Evolutionary conservation across 257 asterid genomes (phyloP).

Genomic region (Solanum boliviense): DNA sequence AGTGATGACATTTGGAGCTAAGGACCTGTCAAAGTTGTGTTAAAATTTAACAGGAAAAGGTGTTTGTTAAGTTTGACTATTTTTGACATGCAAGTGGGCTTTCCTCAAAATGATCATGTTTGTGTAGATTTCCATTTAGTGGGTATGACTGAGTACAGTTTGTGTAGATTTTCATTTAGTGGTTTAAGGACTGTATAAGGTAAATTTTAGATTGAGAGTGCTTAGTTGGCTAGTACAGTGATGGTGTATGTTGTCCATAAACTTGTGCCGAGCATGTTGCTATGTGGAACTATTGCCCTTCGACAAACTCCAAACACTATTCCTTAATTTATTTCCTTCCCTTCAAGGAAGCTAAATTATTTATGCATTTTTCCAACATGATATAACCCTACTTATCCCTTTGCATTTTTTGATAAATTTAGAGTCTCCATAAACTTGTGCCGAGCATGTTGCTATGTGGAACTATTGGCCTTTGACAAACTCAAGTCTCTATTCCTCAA

Average conservation of each 20-base stretch:
- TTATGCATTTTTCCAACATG: not conserved
- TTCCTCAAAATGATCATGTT: not conserved
- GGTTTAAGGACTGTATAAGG: not conserved
- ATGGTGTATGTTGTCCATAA: not conserved
- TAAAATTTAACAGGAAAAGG: not conserved
- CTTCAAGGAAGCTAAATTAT: not conserved
- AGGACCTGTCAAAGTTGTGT: not conserved
- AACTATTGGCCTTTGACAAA: not conserved
- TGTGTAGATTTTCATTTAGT: not conserved
- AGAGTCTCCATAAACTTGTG: not conserved
- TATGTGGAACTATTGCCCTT: not conserved
- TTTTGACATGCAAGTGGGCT: not conserved
- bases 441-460: not conserved
- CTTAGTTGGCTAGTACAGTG: not conserved
- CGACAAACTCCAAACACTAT: not conserved
- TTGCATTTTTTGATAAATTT: not conserved
- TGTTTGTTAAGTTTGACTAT: not conserved
- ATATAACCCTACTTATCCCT: not conserved
- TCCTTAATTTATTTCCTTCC: not conserved
- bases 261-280: not conserved
- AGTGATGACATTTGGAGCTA: not conserved
- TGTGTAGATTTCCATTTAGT: not conserved
- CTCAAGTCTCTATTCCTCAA: not conserved
- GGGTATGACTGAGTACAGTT: not conserved
- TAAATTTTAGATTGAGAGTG: not conserved